These are phyloP conservation scores for Xylariaceae sp. DNA, from an alignment of 2,329 filamentous ascomycete genomes.

Conservation along the genomic window DNA sequence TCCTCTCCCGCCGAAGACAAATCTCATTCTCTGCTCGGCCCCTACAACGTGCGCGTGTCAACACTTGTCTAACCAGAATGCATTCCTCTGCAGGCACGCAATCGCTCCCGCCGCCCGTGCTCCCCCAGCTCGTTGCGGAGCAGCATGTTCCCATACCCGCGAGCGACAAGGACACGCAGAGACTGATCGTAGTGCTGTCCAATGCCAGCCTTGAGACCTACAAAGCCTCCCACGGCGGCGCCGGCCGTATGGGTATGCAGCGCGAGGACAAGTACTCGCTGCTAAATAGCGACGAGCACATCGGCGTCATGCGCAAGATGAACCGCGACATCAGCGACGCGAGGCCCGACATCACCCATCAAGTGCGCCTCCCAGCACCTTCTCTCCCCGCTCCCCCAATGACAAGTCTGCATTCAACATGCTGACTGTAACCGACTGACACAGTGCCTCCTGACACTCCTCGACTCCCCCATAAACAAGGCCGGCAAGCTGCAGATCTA, in stretches of 20 bases:
- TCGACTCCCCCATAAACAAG: conserved; percentile 98
- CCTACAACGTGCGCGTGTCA: not conserved
- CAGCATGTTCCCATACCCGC: conserved; percentile 80
- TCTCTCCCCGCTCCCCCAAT: conserved; percentile 18
- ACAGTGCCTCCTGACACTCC: conserved; percentile 91
- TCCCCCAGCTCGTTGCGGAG: conserved; percentile 90
- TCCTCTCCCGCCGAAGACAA: too few relatives aligned
- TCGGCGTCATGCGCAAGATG: conserved; percentile 99
- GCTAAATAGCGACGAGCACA: conserved; percentile 98
- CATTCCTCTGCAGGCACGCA: conserved; percentile 66
- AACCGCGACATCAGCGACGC: conserved; percentile 97
- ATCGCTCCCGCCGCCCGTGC: conserved; percentile 84
- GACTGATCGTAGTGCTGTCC: conserved; percentile 91
- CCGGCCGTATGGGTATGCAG: conserved; percentile 57
- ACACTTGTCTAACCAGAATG: conserved; percentile 21
- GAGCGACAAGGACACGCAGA: conserved; percentile 84
- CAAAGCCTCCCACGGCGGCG: conserved; percentile 71
- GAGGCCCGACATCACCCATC: conserved; percentile 94
- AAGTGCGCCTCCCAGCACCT: conserved; percentile 59
- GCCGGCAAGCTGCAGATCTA: conserved; percentile 96
- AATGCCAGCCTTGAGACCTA: conserved; percentile 98
- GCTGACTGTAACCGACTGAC: conserved; percentile 35
- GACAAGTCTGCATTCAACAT: conserved; percentile 40
- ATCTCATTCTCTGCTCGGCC: not conserved
- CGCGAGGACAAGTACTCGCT: conserved; percentile 95